Base-by-base conservation (phyloP, 2,329 filamentous ascomycete genomes). In the Cercospora sp. region DNA sequence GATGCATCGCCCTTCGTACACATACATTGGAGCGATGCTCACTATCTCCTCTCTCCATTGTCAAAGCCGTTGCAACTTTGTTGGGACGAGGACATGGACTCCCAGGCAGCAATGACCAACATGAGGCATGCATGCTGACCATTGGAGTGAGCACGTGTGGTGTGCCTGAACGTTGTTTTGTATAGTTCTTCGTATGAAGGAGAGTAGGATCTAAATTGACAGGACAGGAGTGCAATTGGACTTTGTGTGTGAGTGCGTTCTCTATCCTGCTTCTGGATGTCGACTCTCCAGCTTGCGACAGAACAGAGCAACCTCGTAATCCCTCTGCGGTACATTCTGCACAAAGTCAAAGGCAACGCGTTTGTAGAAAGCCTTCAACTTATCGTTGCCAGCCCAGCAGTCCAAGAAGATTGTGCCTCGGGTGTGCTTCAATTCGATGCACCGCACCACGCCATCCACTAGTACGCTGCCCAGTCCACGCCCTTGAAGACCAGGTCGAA, bases 381-480 rank as follows among this genome's bases (percentile, higher is more conserved):
- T 68, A 7, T 59, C 18, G 13, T 69, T 69, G 7, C 67, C 69
- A 48, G 68, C 69, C 63, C 65, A 69, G 36, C 69, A 69, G 30
- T 68, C 63, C 13, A 69, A 53, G 23, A 68, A 63, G 12, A 69
- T 58, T 5, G 63, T 69, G 10, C 69, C 69, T 10, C n/a, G 16
- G 5, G 20, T 36, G 28, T 48, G 42, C n/a, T 36, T 51, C 51
- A 61, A 3, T 10, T 51, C 36, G 5, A 68, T 40, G 18, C 20
- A 42, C 13, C 51, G 20, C 18, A 68, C 55, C 3, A 53, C 62
- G 20, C 45, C 65, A 5, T 26, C 18, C 1, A 68, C 28, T 10
- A 67, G 61, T 5, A 13, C 2, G 26, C 5, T 42, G 13, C 68
- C 68, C 23, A 68, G 23, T 20, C 67, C 67, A 20, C 57, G 53